Evolutionary conservation across 768 basidiomycete genomes (phyloP), one percentile per base, ranked within the genome.

Genomic region (Amanita polypyramis): DNA sequence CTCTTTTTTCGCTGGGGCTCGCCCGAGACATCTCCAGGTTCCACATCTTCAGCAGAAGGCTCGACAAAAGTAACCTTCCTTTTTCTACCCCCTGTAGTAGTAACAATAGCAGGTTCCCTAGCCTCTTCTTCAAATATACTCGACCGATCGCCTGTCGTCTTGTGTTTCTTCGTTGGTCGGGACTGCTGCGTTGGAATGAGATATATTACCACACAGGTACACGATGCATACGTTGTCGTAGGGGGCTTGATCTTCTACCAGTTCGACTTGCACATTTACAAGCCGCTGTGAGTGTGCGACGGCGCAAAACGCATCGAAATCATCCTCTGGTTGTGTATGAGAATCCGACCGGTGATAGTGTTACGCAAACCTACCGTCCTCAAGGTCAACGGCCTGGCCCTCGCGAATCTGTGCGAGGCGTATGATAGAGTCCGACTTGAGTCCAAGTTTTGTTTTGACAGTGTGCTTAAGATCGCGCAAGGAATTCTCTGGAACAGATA

Each of bases 281-380:
- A 61, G 47, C 12, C 59, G 59, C 3, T 58, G 55, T 7, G 67
- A 56, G 44, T 62, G 64, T 17, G 77, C 67, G 32, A 75, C 62
- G 11, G 72, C 65, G 49, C 65, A 62, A 61, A 89, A 85, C 1
- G 85, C 85, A 46, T 82, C 80, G 52, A 87, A 89, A 61, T 90
- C 87, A 33, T 83, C 86, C 37, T 86, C 87, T 90, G 52, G 25
- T 35, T 49, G 41, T 34, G 34, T 30, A 39, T 33, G 6, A 38
- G 47, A 15, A n/a, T 44, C 49, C 44, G 43, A 43, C 38, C 17
- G 19, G 6, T 34, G 15, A 23, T 30, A 29, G 39, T 40, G 45
- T 41, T 14, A 44, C 34, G 32, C 30, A 15, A 12, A 60, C 70
- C 52, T 55, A 86, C 88, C 83, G 58, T 90, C 86, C 30, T 85